These are phyloP conservation scores for Cryptococcus sp. DNA, from an alignment of 1,284 basidiomycete genomes.

Conservation along the genomic window DNA sequence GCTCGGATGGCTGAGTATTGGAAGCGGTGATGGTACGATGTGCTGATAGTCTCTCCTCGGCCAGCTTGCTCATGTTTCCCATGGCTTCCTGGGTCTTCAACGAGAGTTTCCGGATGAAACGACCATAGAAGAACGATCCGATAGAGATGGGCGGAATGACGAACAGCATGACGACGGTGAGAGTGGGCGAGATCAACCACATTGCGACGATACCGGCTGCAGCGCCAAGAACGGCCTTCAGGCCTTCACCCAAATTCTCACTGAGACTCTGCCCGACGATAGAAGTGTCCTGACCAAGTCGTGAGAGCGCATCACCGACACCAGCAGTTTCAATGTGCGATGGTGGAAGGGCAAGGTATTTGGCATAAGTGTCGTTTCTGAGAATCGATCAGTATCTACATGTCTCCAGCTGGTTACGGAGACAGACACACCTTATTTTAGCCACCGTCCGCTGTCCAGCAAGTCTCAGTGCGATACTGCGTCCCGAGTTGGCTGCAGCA, in stretches of 20 bases:
- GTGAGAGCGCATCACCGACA: conserved; percentile 51
- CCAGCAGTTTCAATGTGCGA: conserved; percentile 50
- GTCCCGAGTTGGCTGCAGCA: conserved; percentile 46
- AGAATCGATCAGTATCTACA: background rate
- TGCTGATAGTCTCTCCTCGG: conserved; percentile 50
- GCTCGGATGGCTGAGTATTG: conserved; percentile 48
- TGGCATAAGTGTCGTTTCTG: conserved; percentile 49
- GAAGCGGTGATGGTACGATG: conserved; percentile 51
- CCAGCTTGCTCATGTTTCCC: conserved; percentile 50
- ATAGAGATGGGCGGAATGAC: conserved; percentile 52
- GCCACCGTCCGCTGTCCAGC: conserved; percentile 51
- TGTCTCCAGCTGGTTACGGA: background rate
- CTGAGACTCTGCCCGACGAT: conserved; percentile 49
- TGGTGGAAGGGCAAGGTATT: conserved; percentile 49
- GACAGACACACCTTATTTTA: conserved; percentile 38
- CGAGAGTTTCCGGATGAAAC: conserved; percentile 49
- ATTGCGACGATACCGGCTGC: conserved; percentile 49
- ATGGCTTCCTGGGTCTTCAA: conserved; percentile 51
- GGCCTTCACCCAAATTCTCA: conserved; percentile 51
- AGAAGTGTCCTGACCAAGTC: conserved; percentile 50
- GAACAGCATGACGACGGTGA: conserved; percentile 48
- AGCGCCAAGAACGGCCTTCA: conserved; percentile 50
- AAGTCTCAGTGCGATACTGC: conserved; percentile 45
- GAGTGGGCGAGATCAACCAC: conserved; percentile 50
- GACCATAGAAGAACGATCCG: conserved; percentile 51